Conservation (phyloP, 441 rosid genomes). For the Melastoma candidum region DNA sequence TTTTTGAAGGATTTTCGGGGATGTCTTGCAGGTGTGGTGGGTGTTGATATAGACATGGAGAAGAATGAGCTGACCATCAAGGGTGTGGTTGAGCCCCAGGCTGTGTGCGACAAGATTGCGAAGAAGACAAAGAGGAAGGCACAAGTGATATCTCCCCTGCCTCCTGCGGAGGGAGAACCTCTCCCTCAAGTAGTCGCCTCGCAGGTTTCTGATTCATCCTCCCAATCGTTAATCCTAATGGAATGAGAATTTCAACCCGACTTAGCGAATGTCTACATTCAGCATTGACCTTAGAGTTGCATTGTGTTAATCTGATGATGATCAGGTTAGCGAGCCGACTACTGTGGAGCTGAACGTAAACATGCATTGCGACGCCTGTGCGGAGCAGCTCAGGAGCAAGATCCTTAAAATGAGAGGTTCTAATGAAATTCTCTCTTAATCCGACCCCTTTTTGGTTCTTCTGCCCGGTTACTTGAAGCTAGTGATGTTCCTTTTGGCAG, state of each 20-base stretch:
- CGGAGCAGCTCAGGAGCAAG: slow-evolving; percentile 72
- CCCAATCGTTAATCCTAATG: too few species aligned
- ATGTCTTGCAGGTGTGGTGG: slow-evolving; percentile 55
- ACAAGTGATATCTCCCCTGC: slow-evolving; percentile 65
- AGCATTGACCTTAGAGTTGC: neutral
- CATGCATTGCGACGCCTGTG: slow-evolving; percentile 95
- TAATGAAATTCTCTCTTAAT: neutral
- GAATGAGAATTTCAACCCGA: too few species aligned
- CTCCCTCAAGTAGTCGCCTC: slow-evolving; percentile 59
- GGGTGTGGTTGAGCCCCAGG: slow-evolving; percentile 72
- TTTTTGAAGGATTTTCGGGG: neutral
- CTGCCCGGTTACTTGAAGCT: neutral
- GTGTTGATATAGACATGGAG: slow-evolving; percentile 54
- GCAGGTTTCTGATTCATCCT: slow-evolving; percentile 25
- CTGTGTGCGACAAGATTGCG: slow-evolving; percentile 60
- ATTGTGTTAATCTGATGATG: neutral
- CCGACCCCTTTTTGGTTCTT: neutral
- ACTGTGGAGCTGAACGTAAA: slow-evolving; percentile 74
- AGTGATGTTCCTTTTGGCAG: slow-evolving; percentile 19
- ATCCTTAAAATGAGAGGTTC: slow-evolving; percentile 95
- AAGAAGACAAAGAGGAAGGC: slow-evolving; percentile 71
- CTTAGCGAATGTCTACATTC: neutral
- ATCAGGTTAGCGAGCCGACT: slow-evolving; percentile 41
- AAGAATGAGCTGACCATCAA: slow-evolving; percentile 64
- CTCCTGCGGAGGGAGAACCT: slow-evolving; percentile 63